Evolutionary conservation across 306 rosid genomes (phyloP), one percentile per base, ranked within the genome.

Genomic region (Astragalus membranaceus): DNA sequence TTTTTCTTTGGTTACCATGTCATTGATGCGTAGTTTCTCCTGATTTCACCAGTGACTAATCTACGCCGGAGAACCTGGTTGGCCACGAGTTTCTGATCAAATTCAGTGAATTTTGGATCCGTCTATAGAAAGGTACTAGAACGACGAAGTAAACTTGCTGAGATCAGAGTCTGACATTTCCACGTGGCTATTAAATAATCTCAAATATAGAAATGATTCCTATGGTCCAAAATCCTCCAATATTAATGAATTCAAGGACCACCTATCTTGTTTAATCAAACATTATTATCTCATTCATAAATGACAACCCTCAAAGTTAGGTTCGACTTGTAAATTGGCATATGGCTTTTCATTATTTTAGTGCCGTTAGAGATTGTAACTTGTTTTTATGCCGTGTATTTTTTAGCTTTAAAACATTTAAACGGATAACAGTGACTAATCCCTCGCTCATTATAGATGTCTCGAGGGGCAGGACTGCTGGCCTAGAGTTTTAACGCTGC

Each of bases 221-320:
- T 5, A 35, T 53, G 69, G 73, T 15, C 77, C 73, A 75, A 63
- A 63, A 12, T 64, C 14, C 29, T 9, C 46, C 8, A 14, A 2
- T 60, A 46, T 62, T 63, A 33, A 74, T 61, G 57, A 61, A 35
- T 47, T 12, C 0, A 37, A 44, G 73, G 82, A 37, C 83, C 77
- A 79, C 62, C 10, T 5, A 10, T 55, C 36, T 17, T 47, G 44
- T 67, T 59, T 43, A 59, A 20, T 44, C 50, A 11, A 69, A 43
- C 54, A 73, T 67, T 61, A 10, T 52, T 42, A n/a, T 73, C 16
- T 50, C 75, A n/a, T 46, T 67, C 62, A 67, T 79, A 43, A 73
- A 79, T 79, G 59, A 30, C 56, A 47, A 17, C 75, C 44, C 66
- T 35, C 20, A 13, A 52, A 7, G 79, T 79, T 79, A 60, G 72